phyloP scores from a whole-genome alignment of 2,329 filamentous ascomycete genomes.

The Setomelanomma holmii region DNA sequence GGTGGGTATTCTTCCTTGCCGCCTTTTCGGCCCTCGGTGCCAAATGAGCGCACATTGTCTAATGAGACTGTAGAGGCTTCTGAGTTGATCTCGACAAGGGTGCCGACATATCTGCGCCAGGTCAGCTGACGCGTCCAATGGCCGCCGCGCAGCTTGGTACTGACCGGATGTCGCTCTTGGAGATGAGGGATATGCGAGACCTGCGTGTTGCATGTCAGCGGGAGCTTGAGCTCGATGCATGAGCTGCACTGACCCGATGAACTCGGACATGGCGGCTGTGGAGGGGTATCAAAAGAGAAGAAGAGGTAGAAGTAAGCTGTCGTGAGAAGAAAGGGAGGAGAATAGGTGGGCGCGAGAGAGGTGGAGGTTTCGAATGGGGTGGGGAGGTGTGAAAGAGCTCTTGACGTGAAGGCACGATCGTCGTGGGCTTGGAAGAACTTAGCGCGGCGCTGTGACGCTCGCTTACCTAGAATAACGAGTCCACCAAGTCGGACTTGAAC shows the following conservation, averaged over 20 bases:
- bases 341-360: slow-evolving; percentile 28
- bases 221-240: slow-evolving; percentile 44
- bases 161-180: slow-evolving; percentile 95
- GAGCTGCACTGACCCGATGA: slow-evolving; percentile 62
- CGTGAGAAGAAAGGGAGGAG: slow-evolving; percentile 29
- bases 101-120: slow-evolving; percentile 82
- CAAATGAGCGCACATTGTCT: slow-evolving; percentile 93
- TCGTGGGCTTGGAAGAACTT: slow-evolving; percentile 22
- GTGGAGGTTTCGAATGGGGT: not conserved
- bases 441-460: slow-evolving; percentile 14
- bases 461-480: no score
- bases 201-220: slow-evolving; percentile 57
- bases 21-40: slow-evolving; percentile 88
- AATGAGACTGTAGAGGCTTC: slow-evolving; percentile 96
- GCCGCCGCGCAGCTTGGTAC: slow-evolving; percentile 43
- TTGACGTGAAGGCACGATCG: slow-evolving; percentile 13
- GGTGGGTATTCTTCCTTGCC: slow-evolving; percentile 82
- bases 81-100: slow-evolving; percentile 96
- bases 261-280: slow-evolving; percentile 62
- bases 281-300: slow-evolving; percentile 36
- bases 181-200: slow-evolving; percentile 94
- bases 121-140: slow-evolving; percentile 26
- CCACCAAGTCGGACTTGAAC: no score
- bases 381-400: slow-evolving; percentile 9
- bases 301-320: slow-evolving; percentile 20